These are phyloP conservation scores for Fistulinella cinereoalba DNA, from an alignment of 1,284 basidiomycete genomes.

Conservation along the genomic window DNA sequence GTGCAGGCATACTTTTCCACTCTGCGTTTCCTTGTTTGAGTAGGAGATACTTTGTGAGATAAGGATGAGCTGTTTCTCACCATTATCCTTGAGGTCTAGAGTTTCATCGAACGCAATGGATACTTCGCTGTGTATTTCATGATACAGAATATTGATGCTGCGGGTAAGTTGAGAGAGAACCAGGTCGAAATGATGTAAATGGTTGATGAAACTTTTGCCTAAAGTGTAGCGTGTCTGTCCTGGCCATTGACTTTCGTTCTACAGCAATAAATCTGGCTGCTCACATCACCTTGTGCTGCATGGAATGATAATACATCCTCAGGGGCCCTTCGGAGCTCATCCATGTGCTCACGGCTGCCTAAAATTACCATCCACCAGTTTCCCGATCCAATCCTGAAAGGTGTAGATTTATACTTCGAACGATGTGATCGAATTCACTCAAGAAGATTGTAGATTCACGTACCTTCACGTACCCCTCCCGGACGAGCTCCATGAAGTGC, in stretches of 20 bases:
- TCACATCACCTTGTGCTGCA: constrained; percentile 34
- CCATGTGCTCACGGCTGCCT: constrained; percentile 32
- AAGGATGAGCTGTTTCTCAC: constrained; percentile 4
- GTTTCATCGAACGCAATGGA: constrained; percentile 27
- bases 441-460: neutral
- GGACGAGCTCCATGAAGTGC: constrained; percentile 7
- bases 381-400: constrained; percentile 42
- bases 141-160: constrained; percentile 25
- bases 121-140: constrained; percentile 36
- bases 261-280: too few species aligned
- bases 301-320: constrained; percentile 39
- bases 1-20: constrained; percentile 26
- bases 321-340: constrained; percentile 41
- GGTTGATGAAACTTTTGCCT: constrained; percentile 19
- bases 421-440: neutral
- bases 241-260: too few species aligned
- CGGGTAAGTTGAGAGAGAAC: constrained; percentile 32
- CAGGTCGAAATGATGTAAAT: constrained; percentile 30
- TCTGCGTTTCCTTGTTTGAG: too few species aligned
- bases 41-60: too few species aligned
- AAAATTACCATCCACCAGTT: constrained; percentile 42
- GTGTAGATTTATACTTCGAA: constrained; percentile 17
- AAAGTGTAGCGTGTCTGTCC: constrained; percentile 28
- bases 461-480: constrained; percentile 21
- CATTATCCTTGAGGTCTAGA: constrained; percentile 13